phyloP scores from a whole-genome alignment of 257 asterid species.

The Petunia axillaris region DNA sequence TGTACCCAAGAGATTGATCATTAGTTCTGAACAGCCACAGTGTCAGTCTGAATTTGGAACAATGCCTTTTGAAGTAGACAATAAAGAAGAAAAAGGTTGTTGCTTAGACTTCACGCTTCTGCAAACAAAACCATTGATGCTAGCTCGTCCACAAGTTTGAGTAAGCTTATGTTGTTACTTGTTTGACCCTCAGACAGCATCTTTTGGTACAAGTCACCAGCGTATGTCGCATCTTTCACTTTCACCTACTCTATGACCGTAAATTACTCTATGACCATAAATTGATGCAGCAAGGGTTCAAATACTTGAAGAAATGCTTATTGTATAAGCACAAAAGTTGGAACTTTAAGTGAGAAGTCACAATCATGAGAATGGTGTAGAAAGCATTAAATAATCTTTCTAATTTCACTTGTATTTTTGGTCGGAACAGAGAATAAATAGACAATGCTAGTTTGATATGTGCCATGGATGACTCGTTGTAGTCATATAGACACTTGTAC shows the following conservation, averaged over 20 bases:
- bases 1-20: neutral
- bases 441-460: neutral
- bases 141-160: slow-evolving; percentile 3
- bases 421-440: slow-evolving; percentile 14
- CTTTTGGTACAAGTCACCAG: neutral
- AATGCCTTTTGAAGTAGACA: neutral
- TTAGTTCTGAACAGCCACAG: neutral
- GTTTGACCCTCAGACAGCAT: neutral
- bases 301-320: neutral
- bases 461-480: neutral
- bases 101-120: neutral
- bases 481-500: neutral
- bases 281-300: slow-evolving; percentile 3
- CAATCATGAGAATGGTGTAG: neutral
- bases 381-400: neutral
- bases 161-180: neutral
- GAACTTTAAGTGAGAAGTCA: neutral
- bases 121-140: neutral
- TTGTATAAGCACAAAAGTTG: neutral
- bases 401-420: neutral
- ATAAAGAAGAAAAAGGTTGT: neutral
- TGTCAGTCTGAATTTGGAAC: neutral
- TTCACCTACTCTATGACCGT: slow-evolving; percentile 16
- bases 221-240: neutral
- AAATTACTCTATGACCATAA: slow-evolving; percentile 3